A percentile compares a stretch with the other conserved stretches of the same genome.
These are phyloP conservation scores for Cryptosporidium ryanae DNA, from an alignment of 169 alveolate species.

Conservation along the genomic window DNA sequence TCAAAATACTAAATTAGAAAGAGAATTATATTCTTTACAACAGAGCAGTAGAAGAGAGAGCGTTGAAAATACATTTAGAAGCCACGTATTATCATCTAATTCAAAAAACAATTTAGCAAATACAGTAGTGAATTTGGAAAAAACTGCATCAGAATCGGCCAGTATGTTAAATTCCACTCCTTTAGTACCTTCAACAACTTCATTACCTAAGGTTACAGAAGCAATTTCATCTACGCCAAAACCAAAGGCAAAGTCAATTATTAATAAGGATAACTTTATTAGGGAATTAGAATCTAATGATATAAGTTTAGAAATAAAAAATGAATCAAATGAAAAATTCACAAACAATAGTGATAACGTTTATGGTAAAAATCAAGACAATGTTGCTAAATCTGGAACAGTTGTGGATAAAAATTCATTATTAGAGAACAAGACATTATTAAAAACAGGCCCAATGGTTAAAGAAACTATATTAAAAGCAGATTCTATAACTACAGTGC, in stretches of 20 bases:
- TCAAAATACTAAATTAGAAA: conserved; percentile 32
- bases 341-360: no score
- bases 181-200: conserved; percentile 2
- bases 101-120: not conserved
- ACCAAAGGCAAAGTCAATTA: conserved; percentile 31
- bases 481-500: no score
- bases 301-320: not conserved
- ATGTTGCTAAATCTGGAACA: not conserved
- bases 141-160: not conserved
- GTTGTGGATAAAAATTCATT: not conserved
- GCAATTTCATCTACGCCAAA: conserved; percentile 54
- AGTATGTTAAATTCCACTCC: not conserved
- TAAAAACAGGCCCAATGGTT: no score
- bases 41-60: conserved; percentile 58
- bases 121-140: not conserved
- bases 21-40: conserved; percentile 29
- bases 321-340: not conserved
- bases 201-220: not conserved
- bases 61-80: conserved; percentile 50
- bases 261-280: not conserved
- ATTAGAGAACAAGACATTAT: not conserved
- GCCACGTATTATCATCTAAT: not conserved
- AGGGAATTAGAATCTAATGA: conserved; percentile 4
- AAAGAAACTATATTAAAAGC: no score
- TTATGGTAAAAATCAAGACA: no score